Evolutionary conservation across 2,329 filamentous ascomycete species (phyloP).

Genomic region (Chrysoporthe austroafricana): DNA sequence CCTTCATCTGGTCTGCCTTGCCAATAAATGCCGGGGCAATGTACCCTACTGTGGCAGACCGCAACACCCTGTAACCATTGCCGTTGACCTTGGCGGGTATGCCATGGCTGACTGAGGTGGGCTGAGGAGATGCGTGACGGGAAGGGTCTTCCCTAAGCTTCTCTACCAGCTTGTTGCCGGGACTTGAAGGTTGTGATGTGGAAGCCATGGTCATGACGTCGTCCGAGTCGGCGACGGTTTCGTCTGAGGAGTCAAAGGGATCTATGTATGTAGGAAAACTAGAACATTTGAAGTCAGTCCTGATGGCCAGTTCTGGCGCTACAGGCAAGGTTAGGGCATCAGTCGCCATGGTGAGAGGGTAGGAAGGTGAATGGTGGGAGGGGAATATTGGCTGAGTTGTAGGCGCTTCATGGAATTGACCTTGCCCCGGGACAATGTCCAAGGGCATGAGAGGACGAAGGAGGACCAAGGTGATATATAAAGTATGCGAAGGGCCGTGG

Average conservation of each 20-base stretch:
- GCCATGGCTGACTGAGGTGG: slow-evolving; percentile 79
- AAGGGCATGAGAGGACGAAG: not conserved
- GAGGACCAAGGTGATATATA: slow-evolving; percentile 19
- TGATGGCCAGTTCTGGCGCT: slow-evolving; percentile 34
- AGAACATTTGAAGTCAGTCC: slow-evolving; percentile 37
- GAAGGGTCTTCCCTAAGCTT: slow-evolving; percentile 41
- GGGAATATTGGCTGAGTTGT: not conserved
- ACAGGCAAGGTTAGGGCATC: slow-evolving; percentile 15
- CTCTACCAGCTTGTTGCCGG: slow-evolving; percentile 36
- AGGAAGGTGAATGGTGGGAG: not conserved
- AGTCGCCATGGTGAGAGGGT: slow-evolving; percentile 15
- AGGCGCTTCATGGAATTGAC: not conserved
- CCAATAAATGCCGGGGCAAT: slow-evolving; percentile 92
- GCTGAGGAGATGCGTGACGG: slow-evolving; percentile 82
- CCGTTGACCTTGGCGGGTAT: slow-evolving; percentile 50
- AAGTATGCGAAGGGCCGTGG: slow-evolving; percentile 1
- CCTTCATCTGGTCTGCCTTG: slow-evolving; percentile 87
- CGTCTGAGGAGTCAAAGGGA: slow-evolving; percentile 36
- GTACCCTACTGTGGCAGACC: slow-evolving; percentile 91
- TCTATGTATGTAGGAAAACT: slow-evolving; percentile 43
- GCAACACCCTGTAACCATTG: slow-evolving; percentile 74
- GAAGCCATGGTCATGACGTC: slow-evolving; percentile 33
- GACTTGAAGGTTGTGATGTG: slow-evolving; percentile 30
- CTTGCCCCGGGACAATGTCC: not conserved
- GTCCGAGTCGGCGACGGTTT: slow-evolving; percentile 31